These are phyloP conservation scores for Neonectria ditissima DNA, from an alignment of 2,329 filamentous ascomycete genomes.

Conservation along the genomic window DNA sequence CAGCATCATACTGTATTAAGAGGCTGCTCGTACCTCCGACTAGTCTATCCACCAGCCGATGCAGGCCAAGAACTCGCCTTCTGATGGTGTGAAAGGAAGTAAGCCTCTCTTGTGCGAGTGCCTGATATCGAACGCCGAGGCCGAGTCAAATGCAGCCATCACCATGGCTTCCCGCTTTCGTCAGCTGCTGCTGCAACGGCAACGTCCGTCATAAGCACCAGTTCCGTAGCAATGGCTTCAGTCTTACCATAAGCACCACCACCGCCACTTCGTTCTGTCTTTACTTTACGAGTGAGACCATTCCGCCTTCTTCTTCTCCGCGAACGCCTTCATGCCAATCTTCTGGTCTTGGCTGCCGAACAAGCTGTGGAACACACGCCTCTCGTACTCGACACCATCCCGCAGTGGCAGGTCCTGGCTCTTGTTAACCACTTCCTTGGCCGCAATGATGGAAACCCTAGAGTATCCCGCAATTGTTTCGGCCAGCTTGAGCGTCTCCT, in stretches of 20 bases:
- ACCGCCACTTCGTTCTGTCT: constrained; percentile 11
- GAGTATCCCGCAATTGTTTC: constrained; percentile 91
- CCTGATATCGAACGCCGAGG: constrained; percentile 5
- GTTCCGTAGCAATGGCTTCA: background rate
- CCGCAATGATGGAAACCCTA: constrained; percentile 86
- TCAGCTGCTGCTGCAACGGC: constrained; percentile 10
- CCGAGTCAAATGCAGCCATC: constrained; percentile 6
- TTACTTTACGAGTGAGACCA: constrained; percentile 84
- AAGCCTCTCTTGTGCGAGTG: background rate
- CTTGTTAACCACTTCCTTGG: constrained; percentile 99
- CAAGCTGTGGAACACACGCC: constrained; percentile 89
- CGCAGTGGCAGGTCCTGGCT: constrained; percentile 89
- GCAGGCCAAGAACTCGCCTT: constrained; percentile 7
- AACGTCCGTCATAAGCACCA: constrained; percentile 22
- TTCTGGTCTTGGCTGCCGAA: constrained; percentile 98
- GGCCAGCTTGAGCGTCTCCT: constrained; percentile 83
- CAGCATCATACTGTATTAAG: background rate
- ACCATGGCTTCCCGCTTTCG: constrained; percentile 4
- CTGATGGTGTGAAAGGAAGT: constrained; percentile 16
- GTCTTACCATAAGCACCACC: constrained; percentile 16
- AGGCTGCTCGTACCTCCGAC: background rate
- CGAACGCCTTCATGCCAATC: constrained; percentile 95
- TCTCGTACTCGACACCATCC: constrained; percentile 95
- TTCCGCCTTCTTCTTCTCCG: constrained; percentile 91
- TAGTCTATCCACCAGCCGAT: constrained; percentile 3